Evolutionary conservation across 208 protist species (phyloP).

Genomic region (Paratrypanosoma confusum): DNA sequence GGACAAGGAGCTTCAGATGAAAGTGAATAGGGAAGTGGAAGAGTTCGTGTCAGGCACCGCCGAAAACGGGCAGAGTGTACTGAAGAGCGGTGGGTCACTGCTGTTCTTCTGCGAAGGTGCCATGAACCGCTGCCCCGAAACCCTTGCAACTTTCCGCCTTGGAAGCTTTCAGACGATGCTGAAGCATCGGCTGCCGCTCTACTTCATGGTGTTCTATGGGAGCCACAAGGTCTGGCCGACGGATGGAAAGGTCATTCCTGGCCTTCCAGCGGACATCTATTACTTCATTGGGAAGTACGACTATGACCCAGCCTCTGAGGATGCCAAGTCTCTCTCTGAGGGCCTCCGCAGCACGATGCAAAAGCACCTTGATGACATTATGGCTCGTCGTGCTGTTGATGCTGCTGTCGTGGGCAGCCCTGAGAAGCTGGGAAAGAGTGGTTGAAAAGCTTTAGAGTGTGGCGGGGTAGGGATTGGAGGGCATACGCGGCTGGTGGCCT

Average conservation of each 20-base stretch:
- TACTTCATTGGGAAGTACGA: conserved; percentile 70
- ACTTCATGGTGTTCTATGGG: conserved; percentile 68
- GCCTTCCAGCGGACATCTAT: conserved; percentile 67
- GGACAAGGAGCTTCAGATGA: conserved; percentile 70
- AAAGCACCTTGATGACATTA: conserved; percentile 41
- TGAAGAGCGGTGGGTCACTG: conserved; percentile 41
- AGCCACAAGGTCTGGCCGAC: conserved; percentile 75
- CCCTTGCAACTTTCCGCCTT: conserved; percentile 69
- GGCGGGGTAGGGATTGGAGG: too few relatives aligned
- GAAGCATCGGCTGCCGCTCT: conserved; percentile 43
- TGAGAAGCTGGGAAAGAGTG: too few relatives aligned
- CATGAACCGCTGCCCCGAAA: conserved; percentile 67
- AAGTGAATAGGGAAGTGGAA: conserved; percentile 46
- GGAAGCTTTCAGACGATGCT: conserved; percentile 70
- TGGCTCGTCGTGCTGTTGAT: conserved; percentile 15
- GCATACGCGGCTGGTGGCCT: too few relatives aligned
- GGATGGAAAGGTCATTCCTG: conserved; percentile 36
- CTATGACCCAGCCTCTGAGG: conserved; percentile 29
- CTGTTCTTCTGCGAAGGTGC: conserved; percentile 81
- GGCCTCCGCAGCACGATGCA: conserved; percentile 68
- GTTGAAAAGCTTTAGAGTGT: too few relatives aligned
- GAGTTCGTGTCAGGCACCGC: too few relatives aligned
- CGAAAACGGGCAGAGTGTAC: too few relatives aligned
- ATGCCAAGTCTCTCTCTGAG: conserved; percentile 28
- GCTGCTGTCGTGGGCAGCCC: not conserved